Percentiles rank a stretch among this genome's conserved stretches.
phyloP scores from a whole-genome alignment of 1,284 basidiomycete genomes.

The Naganishia sp. region DNA sequence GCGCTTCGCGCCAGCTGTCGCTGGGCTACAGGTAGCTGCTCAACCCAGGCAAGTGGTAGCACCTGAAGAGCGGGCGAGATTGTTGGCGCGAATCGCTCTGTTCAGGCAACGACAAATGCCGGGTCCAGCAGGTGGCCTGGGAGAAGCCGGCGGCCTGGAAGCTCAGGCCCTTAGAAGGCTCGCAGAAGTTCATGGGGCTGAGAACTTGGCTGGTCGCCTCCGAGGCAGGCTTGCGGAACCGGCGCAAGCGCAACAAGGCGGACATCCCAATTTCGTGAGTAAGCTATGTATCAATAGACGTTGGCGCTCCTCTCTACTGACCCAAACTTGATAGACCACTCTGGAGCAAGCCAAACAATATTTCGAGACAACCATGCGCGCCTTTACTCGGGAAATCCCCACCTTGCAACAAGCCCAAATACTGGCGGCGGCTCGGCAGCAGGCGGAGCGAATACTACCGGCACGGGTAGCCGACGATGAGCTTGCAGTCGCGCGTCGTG shows the following conservation, averaged over 20 bases:
- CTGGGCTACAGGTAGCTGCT: too few species aligned
- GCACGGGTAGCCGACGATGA: conserved; percentile 1
- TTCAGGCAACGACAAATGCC: too few species aligned
- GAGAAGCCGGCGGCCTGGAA: too few species aligned
- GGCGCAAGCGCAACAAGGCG: background rate
- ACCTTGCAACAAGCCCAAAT: background rate
- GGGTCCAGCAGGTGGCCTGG: background rate
- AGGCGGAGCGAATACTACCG: background rate
- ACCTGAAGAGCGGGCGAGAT: too few species aligned
- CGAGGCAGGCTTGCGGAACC: background rate
- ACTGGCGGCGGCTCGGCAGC: background rate
- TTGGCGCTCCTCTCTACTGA: background rate
- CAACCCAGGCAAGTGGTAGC: too few species aligned
- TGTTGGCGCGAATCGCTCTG: too few species aligned
- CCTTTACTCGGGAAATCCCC: background rate
- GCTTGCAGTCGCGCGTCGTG: conserved; percentile 2
- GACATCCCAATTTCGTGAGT: background rate
- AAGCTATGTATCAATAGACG: background rate
- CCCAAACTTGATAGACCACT: background rate
- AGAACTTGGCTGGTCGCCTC: background rate
- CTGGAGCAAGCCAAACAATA: conserved; percentile 6
- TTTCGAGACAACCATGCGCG: background rate
- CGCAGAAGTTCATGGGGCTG: background rate
- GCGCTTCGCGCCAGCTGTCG: too few species aligned
- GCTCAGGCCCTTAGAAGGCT: too few species aligned